Evolutionary conservation across 176 grass and related monocot genomes (phyloP), one percentile per base, ranked within the genome.

Genomic region (Aegilops tauschii): DNA sequence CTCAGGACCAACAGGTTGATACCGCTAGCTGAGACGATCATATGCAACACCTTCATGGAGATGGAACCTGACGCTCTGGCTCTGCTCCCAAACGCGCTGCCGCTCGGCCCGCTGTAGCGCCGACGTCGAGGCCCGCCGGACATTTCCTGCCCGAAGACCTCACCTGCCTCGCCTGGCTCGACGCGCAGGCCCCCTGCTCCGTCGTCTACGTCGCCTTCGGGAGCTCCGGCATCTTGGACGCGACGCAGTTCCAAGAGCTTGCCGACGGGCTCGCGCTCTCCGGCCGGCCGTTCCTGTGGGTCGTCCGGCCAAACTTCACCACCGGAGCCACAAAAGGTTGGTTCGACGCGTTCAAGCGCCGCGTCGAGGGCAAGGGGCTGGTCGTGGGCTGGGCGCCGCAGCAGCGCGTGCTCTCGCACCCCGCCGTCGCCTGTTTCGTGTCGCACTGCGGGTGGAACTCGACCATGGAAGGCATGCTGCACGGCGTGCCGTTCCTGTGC

Each of bases 171-270:
- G 4, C 62, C 25, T 96, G 94, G 91, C 94, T 96, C 28, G 87
- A 96, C 56, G 59, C 45, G 4, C 89, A 91, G 59, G 42, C 52
- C 0, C 58, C 72, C 1, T 44, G 78, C 16, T 90, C 94, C 2
- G 91, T 96, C 18, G 14, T 96, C 61, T 96, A 92, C 34, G 73
- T 90, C 18, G 91, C 94, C n/a, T 96, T 96, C 68, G 92, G 92
- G 16, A 97, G 92, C 90, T 69, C 83, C 17, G 40, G 86, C 0
- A 63, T 90, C 62, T 85, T 94, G 45, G 73, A 90, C 71, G 27
- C 4, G 17, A 14, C 18, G 1, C 77, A 59, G 73, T 77, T 97
- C 61, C 80, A 90, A 14, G 95, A 94, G 83, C 90, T 97, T 17
- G 92, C 90, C 1, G 40, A 92, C 18, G 92, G 90, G 58, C 83